phyloP scores from a whole-genome alignment of 495 filamentous ascomycete species.

The Penicillium ucsense region DNA sequence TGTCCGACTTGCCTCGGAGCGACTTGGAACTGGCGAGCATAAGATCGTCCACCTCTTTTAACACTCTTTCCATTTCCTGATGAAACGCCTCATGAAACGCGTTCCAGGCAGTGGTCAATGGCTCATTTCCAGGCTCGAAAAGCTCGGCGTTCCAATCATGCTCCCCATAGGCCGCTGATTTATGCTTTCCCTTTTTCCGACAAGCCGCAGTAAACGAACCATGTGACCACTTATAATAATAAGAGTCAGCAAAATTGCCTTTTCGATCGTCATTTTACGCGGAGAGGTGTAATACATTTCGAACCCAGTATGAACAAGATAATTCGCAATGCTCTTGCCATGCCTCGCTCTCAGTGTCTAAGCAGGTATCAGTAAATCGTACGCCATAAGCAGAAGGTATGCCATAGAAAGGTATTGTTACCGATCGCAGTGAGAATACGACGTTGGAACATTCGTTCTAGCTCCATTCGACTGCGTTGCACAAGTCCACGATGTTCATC shows the following conservation, averaged over 20 bases:
- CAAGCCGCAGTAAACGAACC: constrained; percentile 19
- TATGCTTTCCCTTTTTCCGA: constrained; percentile 15
- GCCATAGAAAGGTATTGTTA: not conserved
- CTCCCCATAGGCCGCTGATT: not conserved
- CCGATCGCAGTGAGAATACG: constrained; percentile 2
- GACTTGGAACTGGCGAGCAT: too few relatives aligned
- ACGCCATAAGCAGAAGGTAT: not conserved
- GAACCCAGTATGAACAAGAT: too few relatives aligned
- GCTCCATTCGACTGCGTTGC: not conserved
- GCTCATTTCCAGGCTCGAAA: not conserved
- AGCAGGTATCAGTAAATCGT: too few relatives aligned
- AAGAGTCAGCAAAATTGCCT: not conserved
- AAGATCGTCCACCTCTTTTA: too few relatives aligned
- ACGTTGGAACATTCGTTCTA: constrained; percentile 4
- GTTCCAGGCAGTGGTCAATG: not conserved
- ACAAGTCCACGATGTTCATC: not conserved
- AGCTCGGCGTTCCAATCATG: constrained; percentile 21
- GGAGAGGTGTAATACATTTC: too few relatives aligned
- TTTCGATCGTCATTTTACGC: too few relatives aligned
- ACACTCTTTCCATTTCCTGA: too few relatives aligned
- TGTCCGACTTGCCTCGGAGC: too few relatives aligned
- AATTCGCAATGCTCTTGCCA: too few relatives aligned
- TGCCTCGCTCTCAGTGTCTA: too few relatives aligned
- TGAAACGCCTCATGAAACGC: constrained; percentile 1
- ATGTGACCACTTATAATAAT: constrained; percentile 11